Evolutionary conservation across 495 filamentous ascomycete genomes (phyloP), one percentile per base, ranked within the genome.

Genomic region (Xylona heveae): DNA sequence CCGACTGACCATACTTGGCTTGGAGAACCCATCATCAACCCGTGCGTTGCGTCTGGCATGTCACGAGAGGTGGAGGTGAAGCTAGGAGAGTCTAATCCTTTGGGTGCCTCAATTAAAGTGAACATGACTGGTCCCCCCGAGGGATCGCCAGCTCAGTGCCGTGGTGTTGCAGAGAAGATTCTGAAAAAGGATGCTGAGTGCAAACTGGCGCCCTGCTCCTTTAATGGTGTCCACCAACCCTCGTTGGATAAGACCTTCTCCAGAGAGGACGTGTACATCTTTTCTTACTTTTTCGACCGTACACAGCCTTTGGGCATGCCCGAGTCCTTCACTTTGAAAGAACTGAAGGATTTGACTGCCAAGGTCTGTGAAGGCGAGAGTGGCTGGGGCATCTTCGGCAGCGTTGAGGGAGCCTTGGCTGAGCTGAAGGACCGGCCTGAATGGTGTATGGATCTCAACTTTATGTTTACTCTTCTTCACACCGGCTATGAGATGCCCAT

Each of bases 401-500:
- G 60, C 33, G 59, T 93, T 9, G 68, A 73, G 2, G 69, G 64
- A 7, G 88, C 88, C 0, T 42, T 79, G 24, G 59, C 66, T 1
- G 79, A 94, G 47, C 62, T 97, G 14, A 54, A 49, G 18, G 81
- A 62, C 34, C 64, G 88, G 32, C 79, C 88, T 7, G 82, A 95
- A 53, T 76, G 72, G 51, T 97, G 88, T 56, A 53, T 95, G 49
- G 88, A 97, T 50, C 56, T 97, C 39, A 95, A 75, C 52, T 97
- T 94, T 51, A 91, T 92, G 82, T 48, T 91, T 38, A 76, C 75
- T 15, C 58, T 97, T 31, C 55, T 94, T 37, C 84, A 94, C 51
- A 94, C 83, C 1, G 88, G 88, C 13, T 97, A 97, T 51, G 88
- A 93, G 42, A 95, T 97, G 83, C 84, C 84, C 4, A 64, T 95